Evolutionary conservation across 148 eudicot genomes (phyloP).

Genomic region (Vaccinium darrowii): DNA sequence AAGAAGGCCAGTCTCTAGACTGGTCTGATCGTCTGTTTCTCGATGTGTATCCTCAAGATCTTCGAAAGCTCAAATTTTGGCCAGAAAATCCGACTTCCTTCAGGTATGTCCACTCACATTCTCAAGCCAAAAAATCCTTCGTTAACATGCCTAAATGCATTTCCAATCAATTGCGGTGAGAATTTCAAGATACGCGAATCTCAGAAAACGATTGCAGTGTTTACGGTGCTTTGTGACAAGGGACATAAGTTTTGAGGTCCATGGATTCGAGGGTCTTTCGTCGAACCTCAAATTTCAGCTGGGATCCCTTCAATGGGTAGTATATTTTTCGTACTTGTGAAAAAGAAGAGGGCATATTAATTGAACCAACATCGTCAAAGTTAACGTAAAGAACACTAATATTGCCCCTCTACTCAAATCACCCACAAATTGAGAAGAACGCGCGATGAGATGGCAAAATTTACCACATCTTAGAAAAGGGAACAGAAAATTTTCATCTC

Average conservation of each 20-base stretch:
- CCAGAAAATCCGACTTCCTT: conserved; percentile 40
- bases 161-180: neutral
- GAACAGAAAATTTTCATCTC: neutral
- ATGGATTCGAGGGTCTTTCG: neutral
- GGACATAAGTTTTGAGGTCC: neutral
- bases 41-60: conserved; percentile 34
- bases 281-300: too few species aligned
- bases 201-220: neutral
- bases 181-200: neutral
- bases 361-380: neutral
- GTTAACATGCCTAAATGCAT: neutral
- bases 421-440: neutral
- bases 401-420: neutral
- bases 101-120: conserved; percentile 21
- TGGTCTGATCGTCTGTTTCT: conserved; percentile 53
- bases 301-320: too few species aligned
- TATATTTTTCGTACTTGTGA: too few species aligned
- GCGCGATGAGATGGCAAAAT: neutral
- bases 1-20: conserved; percentile 45
- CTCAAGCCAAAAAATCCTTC: neutral
- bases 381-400: neutral
- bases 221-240: neutral
- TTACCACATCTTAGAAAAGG: neutral
- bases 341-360: too few species aligned
- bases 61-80: conserved; percentile 33